These are phyloP conservation scores for Musa troglodytarum DNA, from an alignment of 176 grass and related monocot species.

Conservation along the genomic window DNA sequence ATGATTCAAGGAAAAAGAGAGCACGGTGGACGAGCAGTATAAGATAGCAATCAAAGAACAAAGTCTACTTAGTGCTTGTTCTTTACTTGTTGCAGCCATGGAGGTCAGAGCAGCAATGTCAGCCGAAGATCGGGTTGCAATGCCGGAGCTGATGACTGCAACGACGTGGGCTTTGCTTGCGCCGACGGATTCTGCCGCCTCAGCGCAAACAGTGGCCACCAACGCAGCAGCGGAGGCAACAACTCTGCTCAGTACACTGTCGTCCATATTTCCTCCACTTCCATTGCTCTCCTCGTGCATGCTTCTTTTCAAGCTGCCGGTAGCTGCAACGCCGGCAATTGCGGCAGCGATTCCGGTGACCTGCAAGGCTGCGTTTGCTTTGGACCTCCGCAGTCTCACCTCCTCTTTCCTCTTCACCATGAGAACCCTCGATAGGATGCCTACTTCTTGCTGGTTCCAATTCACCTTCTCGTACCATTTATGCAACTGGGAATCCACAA, in stretches of 20 bases:
- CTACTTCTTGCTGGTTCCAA: not conserved
- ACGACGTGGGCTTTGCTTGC: constrained; percentile 3
- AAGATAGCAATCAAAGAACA: too few species aligned
- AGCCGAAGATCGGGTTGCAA: not conserved
- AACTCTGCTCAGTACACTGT: not conserved
- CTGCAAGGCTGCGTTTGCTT: not conserved
- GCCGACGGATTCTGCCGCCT: not conserved
- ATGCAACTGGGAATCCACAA: not conserved
- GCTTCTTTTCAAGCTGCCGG: not conserved
- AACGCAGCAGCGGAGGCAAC: constrained; percentile 4
- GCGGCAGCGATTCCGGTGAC: not conserved
- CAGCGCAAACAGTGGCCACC: constrained; percentile 2
- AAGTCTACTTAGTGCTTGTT: not conserved
- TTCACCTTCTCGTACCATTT: constrained; percentile 1
- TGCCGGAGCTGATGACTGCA: not conserved
- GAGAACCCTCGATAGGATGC: not conserved
- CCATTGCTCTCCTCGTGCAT: not conserved
- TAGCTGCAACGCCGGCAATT: not conserved
- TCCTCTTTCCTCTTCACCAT: not conserved
- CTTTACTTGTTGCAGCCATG: not conserved
- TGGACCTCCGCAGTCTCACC: not conserved
- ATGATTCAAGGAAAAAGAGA: not conserved
- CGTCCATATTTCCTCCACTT: not conserved
- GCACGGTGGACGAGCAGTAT: not conserved
- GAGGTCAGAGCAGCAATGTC: not conserved